These are phyloP conservation scores for Fusarium buxicola DNA, from an alignment of 2,329 filamentous ascomycete species.

Conservation along the genomic window DNA sequence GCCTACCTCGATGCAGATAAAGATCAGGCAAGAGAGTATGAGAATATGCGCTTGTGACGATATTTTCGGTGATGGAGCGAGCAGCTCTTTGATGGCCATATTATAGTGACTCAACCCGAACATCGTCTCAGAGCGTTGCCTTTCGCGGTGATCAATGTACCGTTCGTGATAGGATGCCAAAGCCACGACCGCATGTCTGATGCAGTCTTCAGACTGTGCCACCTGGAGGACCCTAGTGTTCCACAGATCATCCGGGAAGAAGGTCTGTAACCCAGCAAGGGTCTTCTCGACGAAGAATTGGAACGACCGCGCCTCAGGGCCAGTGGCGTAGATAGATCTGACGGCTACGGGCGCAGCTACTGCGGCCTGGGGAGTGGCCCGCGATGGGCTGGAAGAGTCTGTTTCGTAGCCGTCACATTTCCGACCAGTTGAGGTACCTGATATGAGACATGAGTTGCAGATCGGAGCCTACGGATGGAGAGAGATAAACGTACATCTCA, in stretches of 20 bases:
- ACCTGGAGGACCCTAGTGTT: conserved; percentile 19
- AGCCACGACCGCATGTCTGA: conserved; percentile 16
- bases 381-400: background rate
- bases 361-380: background rate
- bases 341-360: background rate
- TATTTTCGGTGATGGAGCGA: background rate
- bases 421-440: conserved; percentile 26
- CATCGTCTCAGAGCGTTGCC: background rate
- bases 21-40: conserved; percentile 28
- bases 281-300: conserved; percentile 33
- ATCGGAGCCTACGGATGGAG: rapidly evolving
- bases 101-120: conserved; percentile 24
- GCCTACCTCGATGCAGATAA: conserved; percentile 27
- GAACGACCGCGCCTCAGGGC: conserved; percentile 11
- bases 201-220: conserved; percentile 10
- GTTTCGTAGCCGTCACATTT: conserved; percentile 23
- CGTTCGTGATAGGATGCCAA: conserved; percentile 19
- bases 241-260: conserved; percentile 27
- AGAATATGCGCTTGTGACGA: conserved; percentile 6
- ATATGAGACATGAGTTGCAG: background rate
- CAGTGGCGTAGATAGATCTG: background rate
- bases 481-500: conserved; percentile 3
- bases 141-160: conserved; percentile 11
- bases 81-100: conserved; percentile 19
- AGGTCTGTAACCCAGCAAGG: conserved; percentile 23